Percentiles rank a stretch among this genome's conserved stretches.
Conservation (phyloP, 2,329 filamentous ascomycete genomes). For the Botrytis galanthina region DNA sequence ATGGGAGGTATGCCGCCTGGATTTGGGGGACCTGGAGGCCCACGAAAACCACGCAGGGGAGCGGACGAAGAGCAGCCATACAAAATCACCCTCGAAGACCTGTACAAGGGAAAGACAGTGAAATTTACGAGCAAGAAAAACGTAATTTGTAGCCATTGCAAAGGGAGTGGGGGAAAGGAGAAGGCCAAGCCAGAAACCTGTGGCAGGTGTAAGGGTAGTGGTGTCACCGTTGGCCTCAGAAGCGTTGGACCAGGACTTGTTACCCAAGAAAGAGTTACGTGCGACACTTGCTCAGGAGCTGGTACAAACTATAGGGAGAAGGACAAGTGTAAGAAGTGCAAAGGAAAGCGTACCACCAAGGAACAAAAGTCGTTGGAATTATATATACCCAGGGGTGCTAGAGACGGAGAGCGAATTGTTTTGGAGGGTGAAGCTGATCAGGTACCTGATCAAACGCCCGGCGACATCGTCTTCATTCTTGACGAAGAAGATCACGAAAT, state of each 20-base stretch:
- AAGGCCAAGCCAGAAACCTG: slow-evolving; percentile 83
- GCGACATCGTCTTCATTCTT: slow-evolving; percentile 89
- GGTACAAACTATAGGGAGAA: slow-evolving; percentile 91
- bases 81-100: slow-evolving; percentile 84
- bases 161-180: slow-evolving; percentile 86
- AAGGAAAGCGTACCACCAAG: slow-evolving; percentile 81
- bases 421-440: slow-evolving; percentile 95
- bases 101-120: slow-evolving; percentile 98
- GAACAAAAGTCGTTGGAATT: slow-evolving; percentile 95
- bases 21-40: slow-evolving; percentile 41
- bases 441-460: slow-evolving; percentile 80
- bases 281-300: slow-evolving; percentile 79
- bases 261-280: slow-evolving; percentile 74
- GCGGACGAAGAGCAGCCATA: slow-evolving; percentile 87
- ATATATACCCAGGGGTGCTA: slow-evolving; percentile 86
- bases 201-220: slow-evolving; percentile 78
- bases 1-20: slow-evolving; percentile 43
- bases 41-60: slow-evolving; percentile 65
- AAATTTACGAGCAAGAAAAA: slow-evolving; percentile 96
- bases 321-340: slow-evolving; percentile 98
- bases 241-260: slow-evolving; percentile 85
- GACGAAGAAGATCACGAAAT: slow-evolving; percentile 76
- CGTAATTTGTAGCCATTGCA: slow-evolving; percentile 81
- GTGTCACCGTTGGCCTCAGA: slow-evolving; percentile 72
- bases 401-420: slow-evolving; percentile 85